Evolutionary conservation across 2,329 filamentous ascomycete species (phyloP).

Genomic region (Albophoma yamanashiensis): DNA sequence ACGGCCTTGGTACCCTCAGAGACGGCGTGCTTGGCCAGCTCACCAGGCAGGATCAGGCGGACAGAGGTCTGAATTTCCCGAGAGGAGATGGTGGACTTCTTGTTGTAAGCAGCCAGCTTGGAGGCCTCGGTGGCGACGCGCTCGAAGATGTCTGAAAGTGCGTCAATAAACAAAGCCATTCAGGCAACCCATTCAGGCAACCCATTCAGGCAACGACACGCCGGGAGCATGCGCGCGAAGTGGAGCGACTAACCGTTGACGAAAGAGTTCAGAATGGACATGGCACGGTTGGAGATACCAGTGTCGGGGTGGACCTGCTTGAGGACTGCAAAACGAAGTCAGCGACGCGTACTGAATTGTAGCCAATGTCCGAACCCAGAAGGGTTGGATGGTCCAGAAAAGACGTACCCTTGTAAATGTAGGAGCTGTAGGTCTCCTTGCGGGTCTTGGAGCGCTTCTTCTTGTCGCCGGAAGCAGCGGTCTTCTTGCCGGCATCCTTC

Average conservation of each 20-base stretch:
- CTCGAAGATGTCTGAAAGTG: conserved; percentile 81
- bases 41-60: conserved; percentile 92
- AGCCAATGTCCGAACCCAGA: neutral
- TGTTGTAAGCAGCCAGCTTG: conserved; percentile 99
- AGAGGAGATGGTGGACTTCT: conserved; percentile 99
- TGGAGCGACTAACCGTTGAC: conserved; percentile 71
- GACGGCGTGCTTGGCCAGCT: conserved; percentile 98
- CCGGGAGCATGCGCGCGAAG: neutral
- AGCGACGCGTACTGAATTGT: neutral
- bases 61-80: conserved; percentile 99
- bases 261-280: conserved; percentile 99
- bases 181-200: too few relatives aligned
- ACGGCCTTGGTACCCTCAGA: conserved; percentile 99
- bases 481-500: conserved; percentile 99
- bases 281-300: conserved; percentile 99
- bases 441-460: conserved; percentile 99
- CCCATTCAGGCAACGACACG: neutral
- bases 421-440: conserved; percentile 99
- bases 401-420: conserved; percentile 95
- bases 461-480: conserved; percentile 90
- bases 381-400: neutral
- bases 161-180: neutral
- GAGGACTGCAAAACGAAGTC: conserved; percentile 54
- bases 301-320: conserved; percentile 99
- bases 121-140: conserved; percentile 96